Evolutionary conservation across 306 rosid species (phyloP).

Genomic region (Quercus glauca): DNA sequence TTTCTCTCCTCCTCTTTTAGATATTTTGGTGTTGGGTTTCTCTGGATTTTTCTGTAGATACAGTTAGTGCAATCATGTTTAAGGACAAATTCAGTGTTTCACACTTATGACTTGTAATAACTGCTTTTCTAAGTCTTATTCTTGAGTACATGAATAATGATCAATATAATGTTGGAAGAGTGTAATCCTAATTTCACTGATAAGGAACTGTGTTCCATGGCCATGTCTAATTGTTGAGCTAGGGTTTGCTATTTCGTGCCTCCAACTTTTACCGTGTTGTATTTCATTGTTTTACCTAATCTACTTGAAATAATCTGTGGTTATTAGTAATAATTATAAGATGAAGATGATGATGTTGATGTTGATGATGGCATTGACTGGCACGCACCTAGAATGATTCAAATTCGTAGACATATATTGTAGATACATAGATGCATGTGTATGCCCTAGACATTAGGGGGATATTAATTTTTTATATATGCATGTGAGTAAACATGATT

Average conservation of each 20-base stretch:
- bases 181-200: neutral
- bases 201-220: neutral
- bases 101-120: neutral
- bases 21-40: neutral
- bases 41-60: neutral
- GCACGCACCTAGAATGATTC: no score
- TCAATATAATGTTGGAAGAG: neutral
- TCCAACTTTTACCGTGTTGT: neutral
- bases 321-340: neutral
- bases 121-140: neutral
- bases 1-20: neutral
- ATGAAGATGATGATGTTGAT: neutral
- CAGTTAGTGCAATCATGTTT: neutral
- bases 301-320: neutral
- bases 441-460: neutral
- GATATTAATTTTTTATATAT: neutral
- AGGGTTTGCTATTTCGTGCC: neutral
- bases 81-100: neutral
- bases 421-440: neutral
- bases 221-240: neutral
- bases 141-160: neutral
- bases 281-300: neutral
- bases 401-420: no score
- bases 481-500: conserved; percentile 1
- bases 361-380: no score